Conservation (phyloP, 805 yeast genomes). For the Starmerella stellata region DNA sequence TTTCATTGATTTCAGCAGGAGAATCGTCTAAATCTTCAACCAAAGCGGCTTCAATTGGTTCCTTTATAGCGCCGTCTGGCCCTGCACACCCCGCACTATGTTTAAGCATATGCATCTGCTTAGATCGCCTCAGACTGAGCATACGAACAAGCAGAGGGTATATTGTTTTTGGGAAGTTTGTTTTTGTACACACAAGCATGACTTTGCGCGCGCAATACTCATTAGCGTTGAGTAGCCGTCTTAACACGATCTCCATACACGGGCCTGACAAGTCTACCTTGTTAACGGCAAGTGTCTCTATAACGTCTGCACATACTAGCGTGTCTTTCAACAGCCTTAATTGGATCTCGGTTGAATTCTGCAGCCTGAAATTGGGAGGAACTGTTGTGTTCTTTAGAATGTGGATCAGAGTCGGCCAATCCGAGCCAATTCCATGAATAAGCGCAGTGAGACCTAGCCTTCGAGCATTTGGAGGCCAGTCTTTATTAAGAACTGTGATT, state of each 20-base stretch:
- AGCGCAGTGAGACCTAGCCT: conserved; percentile 3
- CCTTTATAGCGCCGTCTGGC: no score
- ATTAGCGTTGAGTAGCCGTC: background rate
- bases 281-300: background rate
- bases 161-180: background rate
- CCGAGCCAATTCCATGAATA: background rate
- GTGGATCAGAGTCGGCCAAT: background rate
- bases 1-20: no score
- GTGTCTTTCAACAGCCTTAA: background rate
- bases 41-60: no score
- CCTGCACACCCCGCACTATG: no score
- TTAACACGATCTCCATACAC: conserved; percentile 2
- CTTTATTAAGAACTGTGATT: background rate
- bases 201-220: background rate
- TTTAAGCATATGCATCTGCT: no score
- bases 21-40: no score
- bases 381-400: background rate
- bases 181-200: background rate
- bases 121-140: background rate
- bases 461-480: conserved; percentile 1
- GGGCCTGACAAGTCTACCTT: background rate
- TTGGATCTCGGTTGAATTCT: background rate
- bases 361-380: conserved; percentile 4
- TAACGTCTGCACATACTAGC: background rate
- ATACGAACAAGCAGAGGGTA: conserved; percentile 3